Evolutionary conservation across 768 basidiomycete species (phyloP), one percentile per base, ranked within the genome.

Genomic region (Mrakia hoshinonis): DNA sequence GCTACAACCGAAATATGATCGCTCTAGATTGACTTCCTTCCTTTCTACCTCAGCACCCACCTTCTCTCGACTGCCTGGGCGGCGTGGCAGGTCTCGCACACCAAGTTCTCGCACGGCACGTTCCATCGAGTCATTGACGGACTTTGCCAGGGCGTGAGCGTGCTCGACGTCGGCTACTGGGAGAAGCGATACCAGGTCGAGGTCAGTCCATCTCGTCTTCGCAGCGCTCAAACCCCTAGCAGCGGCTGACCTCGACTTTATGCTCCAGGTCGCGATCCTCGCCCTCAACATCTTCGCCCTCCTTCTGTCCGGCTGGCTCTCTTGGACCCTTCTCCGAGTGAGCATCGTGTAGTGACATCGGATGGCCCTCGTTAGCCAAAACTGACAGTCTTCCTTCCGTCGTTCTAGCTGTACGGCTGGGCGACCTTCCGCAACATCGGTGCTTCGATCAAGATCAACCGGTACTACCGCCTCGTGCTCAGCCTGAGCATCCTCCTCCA

Each of bases 381-480:
- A 48, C 54, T 13, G 4, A 1, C 18, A 34, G 20, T 18, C 22
- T 51, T 51, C 49, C 18, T 43, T 48, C 20, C 7, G 5, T 47
- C 3, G 5, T 15, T 26, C 15, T 67, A 89, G 88, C 76, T 83
- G 20, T 91, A 89, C 77, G 88, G 90, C 54, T 92, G 89, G 89
- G 88, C 89, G 79, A 92, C 89, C 0, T 92, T 91, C 84, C 90
- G 90, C 79, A 87, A 89, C 69, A 85, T 91, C 65, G 89, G 90
- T 47, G 89, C 90, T 13, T 89, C 87, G 7, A 80, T 85, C 74
- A 82, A 82, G 13, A 89, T 91, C 79, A 89, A 88, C 78, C 84
- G 86, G 46, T 79, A 89, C 72, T 91, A 91, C 82, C 86, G 82
- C 78, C 80, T 86, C 60, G 86, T 90, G 69, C 83, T 90, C 49